Conservation (phyloP, 2,329 filamentous ascomycete genomes). For the Beauveria sp. region DNA sequence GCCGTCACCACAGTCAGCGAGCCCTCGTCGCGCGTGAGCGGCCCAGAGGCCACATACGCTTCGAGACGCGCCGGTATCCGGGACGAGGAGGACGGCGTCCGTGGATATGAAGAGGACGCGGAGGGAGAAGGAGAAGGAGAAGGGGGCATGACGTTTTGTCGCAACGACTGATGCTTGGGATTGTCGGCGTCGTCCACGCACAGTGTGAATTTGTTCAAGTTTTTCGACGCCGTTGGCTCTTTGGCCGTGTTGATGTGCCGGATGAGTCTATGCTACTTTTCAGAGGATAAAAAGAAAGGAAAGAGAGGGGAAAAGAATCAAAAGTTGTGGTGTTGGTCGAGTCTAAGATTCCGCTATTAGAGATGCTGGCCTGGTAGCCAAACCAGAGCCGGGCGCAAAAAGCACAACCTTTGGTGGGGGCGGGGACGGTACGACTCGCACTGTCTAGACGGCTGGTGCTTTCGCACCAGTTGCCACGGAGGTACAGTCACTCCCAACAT, state of each 20-base stretch:
- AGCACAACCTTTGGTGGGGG: constrained; percentile 11
- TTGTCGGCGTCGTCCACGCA: no score
- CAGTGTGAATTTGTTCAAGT: no score
- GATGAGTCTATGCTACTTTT: no score
- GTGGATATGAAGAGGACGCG: no score
- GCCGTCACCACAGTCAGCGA: constrained; percentile 61
- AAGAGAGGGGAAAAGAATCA: not conserved
- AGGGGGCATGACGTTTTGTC: not conserved
- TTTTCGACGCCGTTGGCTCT: not conserved
- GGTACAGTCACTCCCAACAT: not conserved
- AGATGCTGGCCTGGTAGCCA: not conserved
- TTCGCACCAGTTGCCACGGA: not conserved
- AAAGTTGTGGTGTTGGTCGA: not conserved
- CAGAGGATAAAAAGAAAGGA: not conserved
- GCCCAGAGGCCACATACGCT: constrained; percentile 42
- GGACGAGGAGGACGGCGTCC: constrained; percentile 11
- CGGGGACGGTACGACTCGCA: constrained; percentile 13
- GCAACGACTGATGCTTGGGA: not conserved
- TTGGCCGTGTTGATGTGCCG: not conserved
- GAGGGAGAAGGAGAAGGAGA: constrained; percentile 19
- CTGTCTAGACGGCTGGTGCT: not conserved
- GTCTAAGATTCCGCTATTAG: not conserved
- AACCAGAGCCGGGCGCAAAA: not conserved
- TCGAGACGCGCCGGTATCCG: constrained; percentile 57
- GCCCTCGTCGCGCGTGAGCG: constrained; percentile 42